Evolutionary conservation across 202 grass and related monocot genomes (phyloP).

Genomic region (Brachypodium distachyon): DNA sequence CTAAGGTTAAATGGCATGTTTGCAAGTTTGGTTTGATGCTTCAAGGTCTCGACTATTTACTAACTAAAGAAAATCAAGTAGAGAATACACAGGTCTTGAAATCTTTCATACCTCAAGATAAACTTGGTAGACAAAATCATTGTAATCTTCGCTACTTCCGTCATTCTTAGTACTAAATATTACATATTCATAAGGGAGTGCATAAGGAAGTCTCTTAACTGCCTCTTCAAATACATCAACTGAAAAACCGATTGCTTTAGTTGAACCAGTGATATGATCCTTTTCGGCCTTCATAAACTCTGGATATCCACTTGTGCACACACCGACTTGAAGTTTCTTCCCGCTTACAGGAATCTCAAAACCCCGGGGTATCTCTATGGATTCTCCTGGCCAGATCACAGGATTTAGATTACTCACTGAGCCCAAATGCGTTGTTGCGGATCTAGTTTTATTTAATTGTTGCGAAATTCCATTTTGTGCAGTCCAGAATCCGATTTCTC

Average conservation of each 20-base stretch:
- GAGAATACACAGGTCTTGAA: background rate
- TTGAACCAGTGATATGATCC: slow-evolving; percentile 28
- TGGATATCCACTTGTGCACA: slow-evolving; percentile 19
- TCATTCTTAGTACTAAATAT: slow-evolving; percentile 17
- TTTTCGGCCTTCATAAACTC: slow-evolving; percentile 11
- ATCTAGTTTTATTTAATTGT: background rate
- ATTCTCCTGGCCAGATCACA: slow-evolving; percentile 52
- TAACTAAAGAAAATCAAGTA: background rate
- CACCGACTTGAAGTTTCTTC: slow-evolving; percentile 49
- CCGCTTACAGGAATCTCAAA: slow-evolving; percentile 34
- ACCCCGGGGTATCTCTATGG: slow-evolving; percentile 37
- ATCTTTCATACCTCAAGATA: slow-evolving; percentile 39
- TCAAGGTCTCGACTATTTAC: background rate
- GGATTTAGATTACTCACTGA: slow-evolving; percentile 5
- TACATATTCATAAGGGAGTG: slow-evolving; percentile 40
- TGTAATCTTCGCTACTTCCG: slow-evolving; percentile 14
- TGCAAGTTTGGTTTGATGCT: background rate
- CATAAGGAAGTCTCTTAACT: slow-evolving; percentile 42
- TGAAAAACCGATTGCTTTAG: slow-evolving; percentile 18
- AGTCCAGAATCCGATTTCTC: slow-evolving; percentile 47
- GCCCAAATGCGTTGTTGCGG: background rate
- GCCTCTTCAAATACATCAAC: slow-evolving; percentile 55
- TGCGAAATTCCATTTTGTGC: slow-evolving; percentile 12
- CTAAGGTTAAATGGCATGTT: background rate
- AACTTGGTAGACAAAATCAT: slow-evolving; percentile 55